A percentile compares a stretch with the other conserved stretches of the same genome.
Evolutionary conservation across 805 yeast genomes (phyloP).

Genomic region (Candida koratica): DNA sequence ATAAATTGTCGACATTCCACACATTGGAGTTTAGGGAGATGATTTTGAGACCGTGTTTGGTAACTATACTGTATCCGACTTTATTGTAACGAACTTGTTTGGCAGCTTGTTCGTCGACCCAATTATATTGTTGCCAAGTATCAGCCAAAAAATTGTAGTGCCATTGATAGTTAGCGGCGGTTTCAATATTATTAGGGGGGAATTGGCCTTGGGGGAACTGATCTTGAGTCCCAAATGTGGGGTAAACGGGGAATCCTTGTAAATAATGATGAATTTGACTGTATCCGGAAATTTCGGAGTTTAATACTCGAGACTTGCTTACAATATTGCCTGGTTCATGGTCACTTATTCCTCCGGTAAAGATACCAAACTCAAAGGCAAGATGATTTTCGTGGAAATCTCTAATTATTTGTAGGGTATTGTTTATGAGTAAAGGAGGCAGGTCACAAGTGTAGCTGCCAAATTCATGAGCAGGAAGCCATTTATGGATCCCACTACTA

Average conservation of each 20-base stretch:
- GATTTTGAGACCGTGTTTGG: conserved; percentile 54
- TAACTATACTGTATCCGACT: conserved; percentile 56
- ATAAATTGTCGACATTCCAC: conserved; percentile 57
- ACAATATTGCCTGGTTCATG: conserved; percentile 49
- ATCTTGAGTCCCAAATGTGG: conserved; percentile 67
- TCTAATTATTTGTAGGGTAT: conserved; percentile 39
- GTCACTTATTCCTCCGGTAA: conserved; percentile 72
- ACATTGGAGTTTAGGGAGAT: conserved; percentile 64
- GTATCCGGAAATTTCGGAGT: conserved; percentile 66
- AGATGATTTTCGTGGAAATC: conserved; percentile 22
- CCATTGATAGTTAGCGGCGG: conserved; percentile 29
- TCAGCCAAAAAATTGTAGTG: conserved; percentile 36
- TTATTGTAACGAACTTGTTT: conserved; percentile 43
- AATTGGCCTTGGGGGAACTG: conserved; percentile 66
- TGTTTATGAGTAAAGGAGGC: conserved; percentile 58
- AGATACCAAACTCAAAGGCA: conserved; percentile 56
- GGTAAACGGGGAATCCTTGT: conserved; percentile 50
- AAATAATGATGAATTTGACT: conserved; percentile 51
- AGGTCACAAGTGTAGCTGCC: conserved; percentile 66
- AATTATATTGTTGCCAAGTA: conserved; percentile 32
- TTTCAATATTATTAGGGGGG: conserved; percentile 41
- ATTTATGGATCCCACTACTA: conserved; percentile 11
- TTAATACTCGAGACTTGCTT: conserved; percentile 57
- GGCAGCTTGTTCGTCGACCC: conserved; percentile 28
- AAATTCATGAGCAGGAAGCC: conserved; percentile 53